phyloP scores from a whole-genome alignment of 140 eudicot genomes.

The Stevia rebaudiana region DNA sequence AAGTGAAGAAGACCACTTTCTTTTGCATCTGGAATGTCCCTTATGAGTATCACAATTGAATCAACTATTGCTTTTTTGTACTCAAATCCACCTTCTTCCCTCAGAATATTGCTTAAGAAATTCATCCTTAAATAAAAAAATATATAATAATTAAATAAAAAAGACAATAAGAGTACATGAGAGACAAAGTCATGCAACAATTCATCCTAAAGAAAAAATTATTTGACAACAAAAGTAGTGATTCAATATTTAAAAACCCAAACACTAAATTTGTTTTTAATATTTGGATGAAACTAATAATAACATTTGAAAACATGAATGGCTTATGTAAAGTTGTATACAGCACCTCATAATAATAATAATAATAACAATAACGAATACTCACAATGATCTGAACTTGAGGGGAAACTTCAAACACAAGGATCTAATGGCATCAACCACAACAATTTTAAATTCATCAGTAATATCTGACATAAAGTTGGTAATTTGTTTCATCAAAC shows the following conservation, averaged over 20 bases:
- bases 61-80: slow-evolving; percentile 97
- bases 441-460: slow-evolving; percentile 96
- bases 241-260: slow-evolving; percentile 1
- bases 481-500: slow-evolving; percentile 94
- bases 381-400: slow-evolving; percentile 92
- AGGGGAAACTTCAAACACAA: slow-evolving; percentile 92
- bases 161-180: neutral
- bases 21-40: slow-evolving; percentile 99
- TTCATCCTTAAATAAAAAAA: slow-evolving; percentile 49
- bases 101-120: slow-evolving; percentile 86
- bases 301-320: neutral
- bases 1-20: slow-evolving; percentile 91
- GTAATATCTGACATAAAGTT: slow-evolving; percentile 98
- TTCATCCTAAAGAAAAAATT: neutral
- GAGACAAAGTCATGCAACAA: neutral
- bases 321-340: neutral
- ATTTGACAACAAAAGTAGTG: neutral
- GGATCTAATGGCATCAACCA: slow-evolving; percentile 95
- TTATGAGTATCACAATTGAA: slow-evolving; percentile 81
- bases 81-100: slow-evolving; percentile 99
- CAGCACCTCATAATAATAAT: neutral
- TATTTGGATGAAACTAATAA: neutral
- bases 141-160: neutral
- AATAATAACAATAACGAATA: slow-evolving; percentile 1
- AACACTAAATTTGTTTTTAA: neutral